Percentiles rank a stretch among this genome's conserved stretches.
Evolutionary conservation across 305 asterid genomes (phyloP).

Genomic region (Fraxinus ornus): DNA sequence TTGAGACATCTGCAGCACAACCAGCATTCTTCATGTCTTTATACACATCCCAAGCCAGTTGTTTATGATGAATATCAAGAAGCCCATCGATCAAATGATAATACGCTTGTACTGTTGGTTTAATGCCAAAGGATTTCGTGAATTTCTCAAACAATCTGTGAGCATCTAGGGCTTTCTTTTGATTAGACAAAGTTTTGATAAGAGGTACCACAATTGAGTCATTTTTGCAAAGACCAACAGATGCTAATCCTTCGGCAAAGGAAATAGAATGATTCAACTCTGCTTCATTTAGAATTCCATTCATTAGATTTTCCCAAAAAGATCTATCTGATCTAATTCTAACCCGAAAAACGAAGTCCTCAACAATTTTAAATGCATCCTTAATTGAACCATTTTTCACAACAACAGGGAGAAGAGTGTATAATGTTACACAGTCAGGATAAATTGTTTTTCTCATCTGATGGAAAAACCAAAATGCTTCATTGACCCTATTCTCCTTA

Average conservation of each 20-base stretch:
- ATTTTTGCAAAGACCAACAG: conserved; percentile 59
- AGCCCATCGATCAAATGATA: conserved; percentile 69
- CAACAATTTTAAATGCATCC: conserved; percentile 60
- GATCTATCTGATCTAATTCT: conserved; percentile 31
- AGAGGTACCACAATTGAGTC: conserved; percentile 68
- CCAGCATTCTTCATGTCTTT: conserved; percentile 69
- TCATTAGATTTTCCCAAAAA: conserved; percentile 74
- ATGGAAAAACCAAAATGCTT: conserved; percentile 88
- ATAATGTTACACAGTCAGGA: conserved; percentile 71
- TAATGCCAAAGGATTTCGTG: conserved; percentile 45
- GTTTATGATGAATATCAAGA: conserved; percentile 56
- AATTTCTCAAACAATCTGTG: conserved; percentile 52
- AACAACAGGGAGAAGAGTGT: conserved; percentile 68
- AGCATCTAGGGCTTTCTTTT: conserved; percentile 74
- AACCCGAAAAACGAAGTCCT: conserved; percentile 41
- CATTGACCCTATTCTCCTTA: conserved; percentile 60
- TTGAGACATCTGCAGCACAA: conserved; percentile 59
- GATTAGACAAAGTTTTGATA: conserved; percentile 58
- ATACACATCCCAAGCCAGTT: conserved; percentile 69
- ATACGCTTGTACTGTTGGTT: conserved; percentile 55
- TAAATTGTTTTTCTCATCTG: conserved; percentile 74
- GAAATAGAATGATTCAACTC: conserved; percentile 50
- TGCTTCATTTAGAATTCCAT: conserved; percentile 64
- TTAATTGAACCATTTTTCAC: conserved; percentile 68
- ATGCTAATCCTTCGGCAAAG: conserved; percentile 58